Base-by-base conservation (phyloP, 345 rosid genomes). In the Noccaea caerulescens region DNA sequence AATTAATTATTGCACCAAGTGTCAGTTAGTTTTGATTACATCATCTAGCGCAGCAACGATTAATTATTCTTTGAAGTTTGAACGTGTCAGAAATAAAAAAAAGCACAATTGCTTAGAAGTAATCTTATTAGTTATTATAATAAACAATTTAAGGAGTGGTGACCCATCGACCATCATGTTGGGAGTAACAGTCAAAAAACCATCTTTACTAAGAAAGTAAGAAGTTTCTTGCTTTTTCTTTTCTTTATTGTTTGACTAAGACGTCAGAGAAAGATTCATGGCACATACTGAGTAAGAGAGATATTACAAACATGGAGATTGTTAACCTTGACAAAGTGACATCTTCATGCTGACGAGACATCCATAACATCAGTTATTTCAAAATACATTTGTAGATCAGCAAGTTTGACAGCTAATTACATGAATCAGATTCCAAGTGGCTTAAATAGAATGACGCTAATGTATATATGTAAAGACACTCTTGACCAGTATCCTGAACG, bases 341-440 rank as follows among this genome's bases (percentile, higher is more conserved):
- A 20, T 49, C 14, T 58, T 30, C 38, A 71, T 34, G 44, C 6
- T 75, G 76, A 84, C 51, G 78, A 77, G n/a, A 88, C 83, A 76
- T 93, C 84, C 83, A 90, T 77, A 42, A 47, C 71, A 62, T 90
- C 93, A 61, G 90, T 83, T 2, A 88, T 78, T 66, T 88, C 90
- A 68, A 90, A 93, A 76, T 93, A 97, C 97, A 93, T 90, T 59
- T 86, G 88, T 63, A 93, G 38, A 74, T 83, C 76, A 57, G 92
- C 81, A 76, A 74, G 70, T 30, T 79, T 84, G 52, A 81, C 86
- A 42, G 83, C 77, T 3, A 25, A 25, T 25, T 25, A 25, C 27
- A 25, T 25, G 27, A 25, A 25, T 1, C 27, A 25, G 2, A 25
- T 25, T 25, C 27, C 27, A 25, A 25, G 27, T 25, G 27, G 27